A percentile compares a stretch with the other conserved stretches of the same genome.
These are phyloP conservation scores for Aureobasidium sp. DNA, from an alignment of 2,329 filamentous ascomycete species.

Conservation along the genomic window DNA sequence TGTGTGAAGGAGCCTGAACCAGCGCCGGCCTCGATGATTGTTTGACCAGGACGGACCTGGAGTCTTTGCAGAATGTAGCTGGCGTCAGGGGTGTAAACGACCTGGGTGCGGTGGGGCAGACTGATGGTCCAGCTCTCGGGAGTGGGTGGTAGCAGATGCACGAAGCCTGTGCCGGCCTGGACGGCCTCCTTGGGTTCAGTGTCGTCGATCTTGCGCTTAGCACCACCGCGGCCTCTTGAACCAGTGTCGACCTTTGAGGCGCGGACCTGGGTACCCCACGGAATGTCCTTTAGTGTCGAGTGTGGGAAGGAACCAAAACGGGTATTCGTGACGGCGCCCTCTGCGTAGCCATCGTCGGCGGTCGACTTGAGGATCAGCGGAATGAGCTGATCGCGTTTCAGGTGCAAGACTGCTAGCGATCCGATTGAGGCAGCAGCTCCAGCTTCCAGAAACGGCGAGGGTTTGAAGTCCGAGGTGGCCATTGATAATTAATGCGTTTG, in stretches of 20 bases:
- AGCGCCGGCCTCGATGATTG: conserved; percentile 72
- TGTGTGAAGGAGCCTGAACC: conserved; percentile 82
- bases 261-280: conserved; percentile 87
- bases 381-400: conserved; percentile 78
- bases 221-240: conserved; percentile 59
- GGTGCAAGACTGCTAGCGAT: conserved; percentile 73
- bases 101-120: conserved; percentile 74
- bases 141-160: conserved; percentile 71
- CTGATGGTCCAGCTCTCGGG: conserved; percentile 78
- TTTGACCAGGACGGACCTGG: conserved; percentile 63
- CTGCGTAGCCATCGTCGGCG: conserved; percentile 35
- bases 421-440: conserved; percentile 55
- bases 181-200: conserved; percentile 40
- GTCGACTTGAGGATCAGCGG: conserved; percentile 54
- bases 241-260: conserved; percentile 88
- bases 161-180: conserved; percentile 59
- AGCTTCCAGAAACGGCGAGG: conserved; percentile 74
- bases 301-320: conserved; percentile 72
- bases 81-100: conserved; percentile 82
- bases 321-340: conserved; percentile 64
- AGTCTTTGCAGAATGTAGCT: conserved; percentile 76
- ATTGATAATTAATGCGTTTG: conserved; percentile 12
- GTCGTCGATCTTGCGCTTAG: conserved; percentile 47
- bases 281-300: conserved; percentile 54
- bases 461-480: conserved; percentile 8